A percentile compares a stretch with the other conserved stretches of the same genome.
phyloP scores from a whole-genome alignment of 345 rosid genomes.

The Citrus glauca region DNA sequence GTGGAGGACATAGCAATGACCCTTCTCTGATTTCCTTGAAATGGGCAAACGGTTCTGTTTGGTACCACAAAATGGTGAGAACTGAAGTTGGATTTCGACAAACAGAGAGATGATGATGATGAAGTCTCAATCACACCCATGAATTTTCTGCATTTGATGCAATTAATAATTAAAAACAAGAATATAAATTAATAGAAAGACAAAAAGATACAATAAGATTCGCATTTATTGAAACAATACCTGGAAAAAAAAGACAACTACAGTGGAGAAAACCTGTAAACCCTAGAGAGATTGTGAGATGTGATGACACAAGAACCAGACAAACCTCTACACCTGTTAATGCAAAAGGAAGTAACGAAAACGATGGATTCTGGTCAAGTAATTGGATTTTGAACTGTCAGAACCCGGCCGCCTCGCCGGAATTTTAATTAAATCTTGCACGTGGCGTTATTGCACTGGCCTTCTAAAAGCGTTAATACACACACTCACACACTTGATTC shows the following conservation, averaged over 20 bases:
- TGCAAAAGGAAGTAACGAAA: no score
- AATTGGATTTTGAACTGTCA: neutral
- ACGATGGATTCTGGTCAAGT: neutral
- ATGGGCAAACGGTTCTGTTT: constrained; percentile 22
- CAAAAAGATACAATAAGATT: neutral
- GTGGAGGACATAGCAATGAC: constrained; percentile 44
- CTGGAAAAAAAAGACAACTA: neutral
- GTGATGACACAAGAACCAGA: neutral
- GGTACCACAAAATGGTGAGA: constrained; percentile 21
- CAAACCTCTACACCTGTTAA: neutral
- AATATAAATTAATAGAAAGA: neutral
- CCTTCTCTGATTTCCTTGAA: constrained; percentile 26
- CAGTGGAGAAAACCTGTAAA: neutral
- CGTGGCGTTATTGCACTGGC: neutral
- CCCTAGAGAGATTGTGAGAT: neutral
- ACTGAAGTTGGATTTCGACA: constrained; percentile 23
- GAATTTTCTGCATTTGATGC: constrained; percentile 14
- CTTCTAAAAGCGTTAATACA: no score
- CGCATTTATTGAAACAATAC: neutral
- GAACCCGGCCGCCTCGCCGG: neutral
- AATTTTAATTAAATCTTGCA: no score
- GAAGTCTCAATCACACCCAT: constrained; percentile 55
- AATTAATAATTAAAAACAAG: neutral
- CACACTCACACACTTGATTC: neutral
- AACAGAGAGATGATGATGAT: constrained; percentile 23